These are phyloP conservation scores for Malassezia restricta DNA, from an alignment of 1,284 basidiomycete species.

Conservation along the genomic window DNA sequence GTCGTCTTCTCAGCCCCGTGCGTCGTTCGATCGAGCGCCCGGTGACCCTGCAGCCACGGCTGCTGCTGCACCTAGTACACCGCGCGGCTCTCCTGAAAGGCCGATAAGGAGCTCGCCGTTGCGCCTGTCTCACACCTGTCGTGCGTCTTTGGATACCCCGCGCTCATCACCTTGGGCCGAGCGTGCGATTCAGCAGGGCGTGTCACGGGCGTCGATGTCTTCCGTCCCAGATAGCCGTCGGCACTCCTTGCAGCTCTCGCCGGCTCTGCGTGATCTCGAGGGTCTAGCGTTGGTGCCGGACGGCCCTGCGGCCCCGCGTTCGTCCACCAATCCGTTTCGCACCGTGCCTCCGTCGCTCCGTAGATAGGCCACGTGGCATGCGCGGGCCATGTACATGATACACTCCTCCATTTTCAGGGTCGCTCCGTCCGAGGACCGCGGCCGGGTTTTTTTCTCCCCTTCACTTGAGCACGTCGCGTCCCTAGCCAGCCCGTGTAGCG, in stretches of 20 bases:
- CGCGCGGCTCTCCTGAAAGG: too few species aligned
- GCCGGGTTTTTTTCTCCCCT: background rate
- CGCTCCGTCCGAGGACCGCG: background rate
- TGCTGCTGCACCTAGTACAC: too few species aligned
- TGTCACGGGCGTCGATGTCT: background rate
- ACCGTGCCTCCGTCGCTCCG: background rate
- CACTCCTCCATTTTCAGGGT: slow-evolving; percentile 4
- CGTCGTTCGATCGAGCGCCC: background rate
- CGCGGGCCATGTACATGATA: background rate
- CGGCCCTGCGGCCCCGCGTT: background rate
- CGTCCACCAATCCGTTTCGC: background rate
- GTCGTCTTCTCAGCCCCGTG: background rate
- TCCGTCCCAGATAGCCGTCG: background rate
- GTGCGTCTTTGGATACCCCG: background rate
- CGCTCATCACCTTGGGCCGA: background rate
- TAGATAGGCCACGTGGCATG: background rate
- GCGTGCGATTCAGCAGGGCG: background rate
- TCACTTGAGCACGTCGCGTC: background rate
- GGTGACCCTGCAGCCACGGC: too few species aligned
- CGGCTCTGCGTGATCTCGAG: background rate
- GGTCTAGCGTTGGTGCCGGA: background rate
- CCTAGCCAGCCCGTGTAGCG: background rate
- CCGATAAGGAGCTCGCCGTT: too few species aligned
- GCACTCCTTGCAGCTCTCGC: background rate
- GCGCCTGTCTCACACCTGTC: background rate